Evolutionary conservation across 2,329 filamentous ascomycete species (phyloP).

Genomic region (Aureobasidium vineae): DNA sequence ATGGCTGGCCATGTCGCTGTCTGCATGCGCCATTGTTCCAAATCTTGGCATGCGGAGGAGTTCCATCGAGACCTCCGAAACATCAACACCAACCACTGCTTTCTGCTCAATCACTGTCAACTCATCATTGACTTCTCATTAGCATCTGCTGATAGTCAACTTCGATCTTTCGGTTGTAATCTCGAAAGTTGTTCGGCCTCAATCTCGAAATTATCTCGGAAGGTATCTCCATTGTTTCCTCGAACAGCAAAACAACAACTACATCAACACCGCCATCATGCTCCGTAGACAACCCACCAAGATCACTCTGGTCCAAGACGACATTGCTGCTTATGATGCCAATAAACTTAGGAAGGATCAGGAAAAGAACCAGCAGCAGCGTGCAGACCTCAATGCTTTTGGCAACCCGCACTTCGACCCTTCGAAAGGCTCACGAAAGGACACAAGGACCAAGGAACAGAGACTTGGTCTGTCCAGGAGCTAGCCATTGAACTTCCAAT

Average conservation of each 20-base stretch:
- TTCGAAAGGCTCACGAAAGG: conserved; percentile 31
- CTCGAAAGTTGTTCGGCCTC: neutral
- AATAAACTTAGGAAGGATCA: conserved; percentile 36
- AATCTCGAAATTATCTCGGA: neutral
- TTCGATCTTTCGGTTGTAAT: neutral
- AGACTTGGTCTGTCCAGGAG: conserved; percentile 33
- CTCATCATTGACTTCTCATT: neutral
- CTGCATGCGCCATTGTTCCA: neutral
- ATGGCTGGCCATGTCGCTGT: neutral
- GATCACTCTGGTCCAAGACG: conserved; percentile 38
- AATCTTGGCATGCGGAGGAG: neutral
- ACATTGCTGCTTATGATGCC: conserved; percentile 38
- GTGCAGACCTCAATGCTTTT: conserved; percentile 23
- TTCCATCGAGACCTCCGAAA: neutral
- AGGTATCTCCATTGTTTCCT: neutral
- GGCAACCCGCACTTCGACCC: conserved; percentile 26
- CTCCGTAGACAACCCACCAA: conserved; percentile 40
- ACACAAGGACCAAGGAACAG: conserved; percentile 35
- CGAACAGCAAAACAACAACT: neutral
- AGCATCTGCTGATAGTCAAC: neutral
- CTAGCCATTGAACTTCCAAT: conserved; percentile 23
- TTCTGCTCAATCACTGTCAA: neutral
- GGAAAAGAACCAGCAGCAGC: conserved; percentile 29
- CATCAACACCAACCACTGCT: neutral
- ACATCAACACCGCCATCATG: conserved; percentile 31